Conservation (phyloP, 768 basidiomycete genomes). For the Postia placenta region DNA sequence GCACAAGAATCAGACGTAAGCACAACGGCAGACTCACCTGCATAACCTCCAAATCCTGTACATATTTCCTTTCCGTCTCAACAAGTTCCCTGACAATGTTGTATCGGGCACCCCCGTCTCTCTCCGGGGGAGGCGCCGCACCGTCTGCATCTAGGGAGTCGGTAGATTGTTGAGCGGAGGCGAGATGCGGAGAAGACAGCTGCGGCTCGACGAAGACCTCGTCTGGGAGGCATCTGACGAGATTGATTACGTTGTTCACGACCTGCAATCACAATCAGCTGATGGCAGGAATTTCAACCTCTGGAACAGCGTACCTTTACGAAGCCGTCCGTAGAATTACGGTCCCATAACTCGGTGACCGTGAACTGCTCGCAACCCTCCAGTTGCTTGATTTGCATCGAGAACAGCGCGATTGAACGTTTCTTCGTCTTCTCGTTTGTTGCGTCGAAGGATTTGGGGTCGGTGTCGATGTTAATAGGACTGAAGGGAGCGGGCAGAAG, state of each 20-base stretch:
- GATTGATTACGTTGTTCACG: constrained; percentile 79
- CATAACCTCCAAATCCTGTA: constrained; percentile 93
- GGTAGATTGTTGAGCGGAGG: constrained; percentile 51
- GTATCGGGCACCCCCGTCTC: constrained; percentile 54
- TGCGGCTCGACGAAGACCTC: constrained; percentile 61
- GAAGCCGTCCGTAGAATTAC: constrained; percentile 87
- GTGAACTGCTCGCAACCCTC: constrained; percentile 78
- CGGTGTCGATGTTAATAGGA: constrained; percentile 53
- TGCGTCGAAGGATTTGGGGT: constrained; percentile 55
- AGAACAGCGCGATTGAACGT: constrained; percentile 84
- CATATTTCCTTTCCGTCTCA: constrained; percentile 94
- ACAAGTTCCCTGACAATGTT: constrained; percentile 86
- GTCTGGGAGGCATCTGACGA: constrained; percentile 70
- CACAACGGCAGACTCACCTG: constrained; percentile 53
- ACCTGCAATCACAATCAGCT: constrained; percentile 43
- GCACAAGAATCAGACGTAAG: constrained; percentile 1
- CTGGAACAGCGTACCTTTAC: constrained; percentile 67
- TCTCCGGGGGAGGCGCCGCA: constrained; percentile 31
- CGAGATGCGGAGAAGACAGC: constrained; percentile 41
- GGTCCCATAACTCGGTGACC: constrained; percentile 85
- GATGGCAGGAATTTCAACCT: constrained; percentile 1
- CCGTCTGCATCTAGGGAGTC: constrained; percentile 49
- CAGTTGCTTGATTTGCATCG: constrained; percentile 78
- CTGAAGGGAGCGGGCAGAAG: constrained; percentile 53
- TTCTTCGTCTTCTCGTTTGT: constrained; percentile 84